Evolutionary conservation across 164 flowering plant genomes (phyloP), one percentile per base, ranked within the genome.

Genomic region (Berberis thunbergii): DNA sequence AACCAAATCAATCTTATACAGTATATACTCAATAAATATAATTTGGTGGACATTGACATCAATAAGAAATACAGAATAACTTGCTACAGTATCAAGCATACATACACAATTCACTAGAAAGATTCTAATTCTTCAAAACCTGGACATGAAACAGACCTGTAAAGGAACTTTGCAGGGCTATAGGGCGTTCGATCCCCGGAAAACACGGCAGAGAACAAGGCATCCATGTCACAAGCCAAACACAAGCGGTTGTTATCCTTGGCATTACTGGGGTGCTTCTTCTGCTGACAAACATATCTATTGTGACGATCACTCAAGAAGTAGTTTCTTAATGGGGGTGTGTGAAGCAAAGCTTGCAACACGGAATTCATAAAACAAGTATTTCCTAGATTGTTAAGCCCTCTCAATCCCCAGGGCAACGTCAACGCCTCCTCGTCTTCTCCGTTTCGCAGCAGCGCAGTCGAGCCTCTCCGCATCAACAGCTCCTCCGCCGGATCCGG

Each of bases 321-420:
- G 63, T 83, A 92, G 69, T 87, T 88, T 73, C 96, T 70, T 68
- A 93, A 60, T 1, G 97, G 98, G 42, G 97, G 96, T 1, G 97
- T 83, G 54, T 89, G 98, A 7, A 93, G 79, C 78, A 93, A 76
- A 3, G 95, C 98, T 67, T 93, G 98, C 69, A 93, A 69, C 6
- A 93, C 94, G 0, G 98, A 93, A 73, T 89, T 93, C 96, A 93
- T 86, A 59, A 89, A 93, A 73, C 97, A 93, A 1, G 97, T 93
- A 65, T 81, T 93, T 3, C 98, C 97, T 41, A 89, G 72, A 71
- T 93, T 93, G 66, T 83, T 88, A 26, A 93, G 69, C 2, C 98
- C 98, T 49, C 95, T 67, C 72, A 92, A 67, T 9, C 98, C 98
- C 81, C 81, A 70, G 0, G 92, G 91, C 64, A 69, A 56, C 3